Conservation (phyloP, 345 rosid genomes). For the Toxicodendron radicans region DNA sequence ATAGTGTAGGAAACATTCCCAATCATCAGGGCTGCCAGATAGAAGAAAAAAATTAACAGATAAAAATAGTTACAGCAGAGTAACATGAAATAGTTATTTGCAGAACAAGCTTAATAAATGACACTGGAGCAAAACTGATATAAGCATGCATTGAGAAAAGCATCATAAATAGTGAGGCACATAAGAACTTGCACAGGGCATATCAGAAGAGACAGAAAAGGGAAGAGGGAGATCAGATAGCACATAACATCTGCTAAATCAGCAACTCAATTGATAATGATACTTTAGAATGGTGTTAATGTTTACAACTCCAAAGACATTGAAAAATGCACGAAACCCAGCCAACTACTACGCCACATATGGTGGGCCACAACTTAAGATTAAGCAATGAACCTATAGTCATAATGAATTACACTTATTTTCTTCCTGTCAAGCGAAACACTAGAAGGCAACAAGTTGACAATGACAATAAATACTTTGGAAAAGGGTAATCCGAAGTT, state of each 20-base stretch:
- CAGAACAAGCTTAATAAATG: background rate
- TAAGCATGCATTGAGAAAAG: background rate
- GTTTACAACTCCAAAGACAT: background rate
- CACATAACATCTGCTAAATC: background rate
- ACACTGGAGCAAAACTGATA: background rate
- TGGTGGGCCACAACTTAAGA: background rate
- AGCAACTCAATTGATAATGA: background rate
- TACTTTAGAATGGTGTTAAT: background rate
- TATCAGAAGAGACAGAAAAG: background rate
- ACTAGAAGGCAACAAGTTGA: background rate
- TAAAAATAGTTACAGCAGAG: background rate
- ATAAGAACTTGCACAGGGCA: background rate
- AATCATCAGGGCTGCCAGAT: conserved; percentile 92
- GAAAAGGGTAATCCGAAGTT: background rate
- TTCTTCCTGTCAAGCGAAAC: background rate
- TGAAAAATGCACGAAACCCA: background rate
- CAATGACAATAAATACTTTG: background rate
- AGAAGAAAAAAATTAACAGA: conserved; percentile 36
- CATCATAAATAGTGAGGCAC: background rate
- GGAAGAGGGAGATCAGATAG: conserved; percentile 1
- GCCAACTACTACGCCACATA: background rate
- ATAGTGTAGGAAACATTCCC: conserved; percentile 93
- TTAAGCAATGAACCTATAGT: background rate
- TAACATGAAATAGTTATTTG: background rate
- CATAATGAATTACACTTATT: background rate